Evolutionary conservation across 495 filamentous ascomycete genomes (phyloP).

Genomic region (Penicillium fimorum): DNA sequence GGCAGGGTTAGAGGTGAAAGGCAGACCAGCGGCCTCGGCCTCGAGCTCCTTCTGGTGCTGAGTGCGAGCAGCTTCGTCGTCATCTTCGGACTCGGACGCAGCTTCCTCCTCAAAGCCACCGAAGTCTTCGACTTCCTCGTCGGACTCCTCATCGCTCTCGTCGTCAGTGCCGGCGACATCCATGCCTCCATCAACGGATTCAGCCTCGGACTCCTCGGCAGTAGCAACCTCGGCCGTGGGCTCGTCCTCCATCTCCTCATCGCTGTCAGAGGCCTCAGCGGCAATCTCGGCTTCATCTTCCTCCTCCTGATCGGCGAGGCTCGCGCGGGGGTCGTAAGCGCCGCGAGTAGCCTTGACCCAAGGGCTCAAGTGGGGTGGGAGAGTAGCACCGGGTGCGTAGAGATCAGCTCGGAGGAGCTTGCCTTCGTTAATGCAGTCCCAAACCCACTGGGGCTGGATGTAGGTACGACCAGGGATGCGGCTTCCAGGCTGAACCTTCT

Average conservation of each 20-base stretch:
- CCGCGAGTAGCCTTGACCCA: constrained; percentile 87
- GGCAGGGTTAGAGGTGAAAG: constrained; percentile 40
- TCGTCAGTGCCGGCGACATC: constrained; percentile 54
- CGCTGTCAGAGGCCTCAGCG: constrained; percentile 53
- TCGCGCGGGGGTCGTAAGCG: constrained; percentile 82
- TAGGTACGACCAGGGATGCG: constrained; percentile 87
- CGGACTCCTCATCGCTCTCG: constrained; percentile 45
- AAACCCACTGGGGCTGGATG: constrained; percentile 96
- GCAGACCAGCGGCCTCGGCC: constrained; percentile 71
- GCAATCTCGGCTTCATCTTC: constrained; percentile 77
- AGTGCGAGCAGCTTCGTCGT: constrained; percentile 48
- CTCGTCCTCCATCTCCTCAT: constrained; percentile 45
- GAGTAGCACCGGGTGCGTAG: constrained; percentile 82
- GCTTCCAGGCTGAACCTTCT: constrained; percentile 50
- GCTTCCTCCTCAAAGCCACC: constrained; percentile 44
- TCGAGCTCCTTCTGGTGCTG: constrained; percentile 87
- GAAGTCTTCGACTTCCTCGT: constrained; percentile 39
- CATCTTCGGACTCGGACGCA: constrained; percentile 50
- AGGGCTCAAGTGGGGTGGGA: constrained; percentile 93
- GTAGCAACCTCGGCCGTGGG: constrained; percentile 21
- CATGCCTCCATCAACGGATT: constrained; percentile 56
- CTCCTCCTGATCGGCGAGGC: constrained; percentile 72
- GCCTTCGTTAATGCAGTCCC: constrained; percentile 91
- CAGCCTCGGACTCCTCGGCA: constrained; percentile 41
- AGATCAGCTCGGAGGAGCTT: constrained; percentile 82